These are phyloP conservation scores for Suaeda aralocaspica DNA, from an alignment of 148 eudicot species.

Conservation along the genomic window DNA sequence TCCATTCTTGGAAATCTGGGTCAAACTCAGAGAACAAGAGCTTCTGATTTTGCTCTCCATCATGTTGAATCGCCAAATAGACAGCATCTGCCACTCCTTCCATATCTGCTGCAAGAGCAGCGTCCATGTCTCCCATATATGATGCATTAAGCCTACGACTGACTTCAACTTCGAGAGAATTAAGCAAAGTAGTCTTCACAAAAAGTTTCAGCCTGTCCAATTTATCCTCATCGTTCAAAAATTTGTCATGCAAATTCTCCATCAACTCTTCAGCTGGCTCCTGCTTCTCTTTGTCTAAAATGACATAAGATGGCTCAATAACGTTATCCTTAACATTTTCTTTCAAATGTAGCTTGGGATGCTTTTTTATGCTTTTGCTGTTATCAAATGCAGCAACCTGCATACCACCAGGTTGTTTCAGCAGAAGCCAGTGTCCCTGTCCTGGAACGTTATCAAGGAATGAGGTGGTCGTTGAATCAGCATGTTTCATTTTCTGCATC, in stretches of 20 bases:
- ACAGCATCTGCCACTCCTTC: conserved; percentile 63
- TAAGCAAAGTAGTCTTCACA: conserved; percentile 45
- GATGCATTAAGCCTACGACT: conserved; percentile 54
- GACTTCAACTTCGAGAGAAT: conserved; percentile 64
- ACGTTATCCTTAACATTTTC: conserved; percentile 27
- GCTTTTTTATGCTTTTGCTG: conserved; percentile 17
- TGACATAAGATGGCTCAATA: conserved; percentile 72
- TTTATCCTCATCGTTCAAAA: conserved; percentile 19
- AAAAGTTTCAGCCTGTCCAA: conserved; percentile 27
- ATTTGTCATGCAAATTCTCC: conserved; percentile 20
- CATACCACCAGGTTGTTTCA: conserved; percentile 38
- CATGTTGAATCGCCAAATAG: conserved; percentile 41
- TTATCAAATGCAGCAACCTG: conserved; percentile 23
- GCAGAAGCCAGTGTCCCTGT: conserved; percentile 69
- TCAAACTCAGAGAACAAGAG: conserved; percentile 29
- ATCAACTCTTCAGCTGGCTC: conserved; percentile 35
- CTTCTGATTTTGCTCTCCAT: conserved; percentile 23
- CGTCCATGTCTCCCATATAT: conserved; percentile 50
- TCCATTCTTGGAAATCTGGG: conserved; percentile 24
- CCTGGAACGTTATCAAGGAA: conserved; percentile 72
- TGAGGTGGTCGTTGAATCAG: conserved; percentile 39
- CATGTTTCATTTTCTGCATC: conserved; percentile 35
- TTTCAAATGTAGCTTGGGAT: conserved; percentile 19
- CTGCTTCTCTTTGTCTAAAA: conserved; percentile 49
- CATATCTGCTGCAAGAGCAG: conserved; percentile 46